Evolutionary conservation across 2,329 filamentous ascomycete genomes (phyloP), one percentile per base, ranked within the genome.

Genomic region (Lasiodiplodia theobromae): DNA sequence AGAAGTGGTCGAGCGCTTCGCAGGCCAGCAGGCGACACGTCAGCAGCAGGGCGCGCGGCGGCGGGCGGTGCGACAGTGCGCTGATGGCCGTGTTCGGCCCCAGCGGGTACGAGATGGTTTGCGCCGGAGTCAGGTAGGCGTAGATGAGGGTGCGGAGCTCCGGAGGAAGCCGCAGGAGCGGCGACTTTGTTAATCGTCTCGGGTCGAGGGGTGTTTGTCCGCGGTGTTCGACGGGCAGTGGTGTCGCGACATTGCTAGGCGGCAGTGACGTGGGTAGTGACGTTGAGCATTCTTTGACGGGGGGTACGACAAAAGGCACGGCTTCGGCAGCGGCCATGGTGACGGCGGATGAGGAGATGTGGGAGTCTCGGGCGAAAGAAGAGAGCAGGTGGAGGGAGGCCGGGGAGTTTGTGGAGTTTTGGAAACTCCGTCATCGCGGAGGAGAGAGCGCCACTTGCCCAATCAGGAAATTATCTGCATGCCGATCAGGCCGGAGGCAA

Each of bases 1-100:
- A 64, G 60, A 64, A 64, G 31, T 64, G 60, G 47, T 64, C 60
- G 60, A 52, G 44, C 18, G 60, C 47, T 31, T 64, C 60, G 47
- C 47, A 21, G 28, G 60, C 47, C 28, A 64, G 60, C 28, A 21
- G 10, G 31, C 60, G 60, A 8, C 16, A 64, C n/a, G 60, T 52
- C 12, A 64, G 60, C 18, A 64, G 60, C 28, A 64, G 60, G 10
- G 60, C 44, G 23, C 34, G 60, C 60, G 60, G 60, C 18, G 60
- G 60, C 31, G 60, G 60, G 4, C 44, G 44, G 60, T 53, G 60
- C 47, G 60, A 64, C 8, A 64, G 44, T 12, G 60, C 44, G 18
- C 18, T 37, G 44, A 64, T 52, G 60, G 60, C 60, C 31, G 60
- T 64, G 60, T 64, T 64, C n/a, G 60, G 60, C 10, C 60, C 60